These are phyloP conservation scores for Phlegmacium glaucopus DNA, from an alignment of 768 basidiomycete genomes.

Conservation along the genomic window DNA sequence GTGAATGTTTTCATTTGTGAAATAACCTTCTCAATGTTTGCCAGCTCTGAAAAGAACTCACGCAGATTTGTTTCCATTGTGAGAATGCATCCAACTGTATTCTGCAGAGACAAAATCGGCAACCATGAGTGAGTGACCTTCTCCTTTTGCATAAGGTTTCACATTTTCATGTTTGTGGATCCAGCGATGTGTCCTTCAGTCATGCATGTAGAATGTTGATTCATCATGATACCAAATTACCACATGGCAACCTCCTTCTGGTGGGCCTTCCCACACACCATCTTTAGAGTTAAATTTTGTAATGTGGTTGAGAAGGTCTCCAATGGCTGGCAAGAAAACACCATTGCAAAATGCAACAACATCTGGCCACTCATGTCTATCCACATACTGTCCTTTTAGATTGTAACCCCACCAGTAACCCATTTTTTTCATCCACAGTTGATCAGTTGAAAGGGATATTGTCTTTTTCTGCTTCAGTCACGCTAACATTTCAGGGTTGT, in stretches of 20 bases:
- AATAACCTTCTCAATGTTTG: slow-evolving; percentile 25
- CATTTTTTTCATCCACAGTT: no score
- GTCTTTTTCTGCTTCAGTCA: slow-evolving; percentile 1
- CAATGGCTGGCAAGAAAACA: slow-evolving; percentile 7
- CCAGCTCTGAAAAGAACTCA: slow-evolving; percentile 18
- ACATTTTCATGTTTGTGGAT: slow-evolving; percentile 22
- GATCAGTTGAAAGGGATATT: slow-evolving; percentile 20
- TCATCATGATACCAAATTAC: slow-evolving; percentile 27
- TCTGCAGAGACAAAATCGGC: slow-evolving; percentile 33
- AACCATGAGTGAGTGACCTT: slow-evolving; percentile 36
- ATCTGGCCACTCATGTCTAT: slow-evolving; percentile 20
- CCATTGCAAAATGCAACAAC: slow-evolving; percentile 13
- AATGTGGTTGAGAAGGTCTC: background rate
- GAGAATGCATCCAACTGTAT: slow-evolving; percentile 22
- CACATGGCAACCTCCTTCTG: background rate
- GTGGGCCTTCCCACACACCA: no score
- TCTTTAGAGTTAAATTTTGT: no score
- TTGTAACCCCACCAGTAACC: slow-evolving; percentile 12
- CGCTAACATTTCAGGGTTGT: background rate
- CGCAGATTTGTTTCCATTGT: slow-evolving; percentile 16
- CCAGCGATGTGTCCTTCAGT: slow-evolving; percentile 25
- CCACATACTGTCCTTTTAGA: slow-evolving; percentile 18
- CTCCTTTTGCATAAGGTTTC: slow-evolving; percentile 33
- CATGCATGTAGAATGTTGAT: slow-evolving; percentile 39
- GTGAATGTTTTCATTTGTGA: slow-evolving; percentile 25